These are phyloP conservation scores for Borealophlyctis nickersoniae DNA, from an alignment of 192 early-diverging fungal genomes.

Conservation along the genomic window DNA sequence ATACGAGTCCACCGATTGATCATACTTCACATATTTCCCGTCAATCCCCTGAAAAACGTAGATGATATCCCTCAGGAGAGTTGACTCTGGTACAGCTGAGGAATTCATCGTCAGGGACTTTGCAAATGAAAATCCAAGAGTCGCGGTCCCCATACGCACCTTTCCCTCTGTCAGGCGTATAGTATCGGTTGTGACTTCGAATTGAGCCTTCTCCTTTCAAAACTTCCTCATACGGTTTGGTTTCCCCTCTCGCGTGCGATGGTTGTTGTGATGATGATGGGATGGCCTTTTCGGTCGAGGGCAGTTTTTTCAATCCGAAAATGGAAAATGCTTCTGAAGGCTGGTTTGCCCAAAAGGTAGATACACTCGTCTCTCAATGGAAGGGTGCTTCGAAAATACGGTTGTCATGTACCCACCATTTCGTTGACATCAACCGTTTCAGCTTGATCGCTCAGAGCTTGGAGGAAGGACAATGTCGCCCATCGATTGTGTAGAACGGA, in stretches of 20 bases:
- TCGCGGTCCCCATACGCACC: conserved; percentile 1
- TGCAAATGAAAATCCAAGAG: background rate
- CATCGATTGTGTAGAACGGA: conserved; percentile 8
- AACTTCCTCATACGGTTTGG: background rate
- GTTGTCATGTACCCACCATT: too few species aligned
- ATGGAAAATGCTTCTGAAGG: too few species aligned
- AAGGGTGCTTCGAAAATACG: too few species aligned
- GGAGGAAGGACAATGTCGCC: conserved; percentile 17
- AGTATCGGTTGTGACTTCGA: background rate
- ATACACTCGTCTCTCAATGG: too few species aligned
- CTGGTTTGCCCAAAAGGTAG: too few species aligned
- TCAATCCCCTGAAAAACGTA: conserved; percentile 94
- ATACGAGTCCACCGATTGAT: conserved; percentile 47
- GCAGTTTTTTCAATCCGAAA: too few species aligned
- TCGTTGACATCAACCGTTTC: conserved; percentile 3
- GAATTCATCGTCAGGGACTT: too few species aligned
- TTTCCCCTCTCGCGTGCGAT: background rate
- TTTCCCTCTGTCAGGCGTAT: too few species aligned
- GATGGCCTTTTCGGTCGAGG: too few species aligned
- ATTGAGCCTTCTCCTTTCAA: background rate
- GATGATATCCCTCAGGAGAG: conserved; percentile 78
- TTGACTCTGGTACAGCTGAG: conserved; percentile 26
- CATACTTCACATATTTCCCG: conserved; percentile 75
- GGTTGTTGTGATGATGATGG: conserved; percentile 2
- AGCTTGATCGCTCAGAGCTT: conserved; percentile 23